Evolutionary conservation across 805 yeast species (phyloP).

Genomic region (Metschnikowia lachancei): DNA sequence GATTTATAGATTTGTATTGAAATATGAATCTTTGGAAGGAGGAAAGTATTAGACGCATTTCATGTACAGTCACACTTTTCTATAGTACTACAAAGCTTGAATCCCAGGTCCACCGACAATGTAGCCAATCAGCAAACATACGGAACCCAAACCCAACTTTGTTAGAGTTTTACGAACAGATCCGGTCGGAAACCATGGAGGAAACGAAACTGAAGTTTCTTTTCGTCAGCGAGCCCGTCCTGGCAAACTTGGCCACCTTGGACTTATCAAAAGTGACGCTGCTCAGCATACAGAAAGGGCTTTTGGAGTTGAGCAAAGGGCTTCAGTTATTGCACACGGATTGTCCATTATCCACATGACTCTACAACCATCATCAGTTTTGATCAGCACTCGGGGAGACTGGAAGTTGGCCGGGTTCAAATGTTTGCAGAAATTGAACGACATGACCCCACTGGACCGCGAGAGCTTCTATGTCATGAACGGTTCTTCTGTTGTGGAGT

Average conservation of each 20-base stretch:
- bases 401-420: constrained; percentile 86
- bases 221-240: constrained; percentile 83
- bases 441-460: constrained; percentile 43
- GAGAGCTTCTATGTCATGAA: constrained; percentile 67
- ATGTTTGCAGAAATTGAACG: constrained; percentile 49
- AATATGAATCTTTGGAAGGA: too few species aligned
- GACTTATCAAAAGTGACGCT: constrained; percentile 51
- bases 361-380: constrained; percentile 71
- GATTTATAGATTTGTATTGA: too few species aligned
- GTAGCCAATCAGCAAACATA: constrained; percentile 30
- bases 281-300: constrained; percentile 74
- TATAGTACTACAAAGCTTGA: too few species aligned
- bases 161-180: constrained; percentile 62
- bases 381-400: constrained; percentile 80
- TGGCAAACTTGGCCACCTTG: constrained; percentile 48
- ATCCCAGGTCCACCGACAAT: constrained; percentile 42
- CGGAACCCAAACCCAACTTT: constrained; percentile 48
- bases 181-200: constrained; percentile 80
- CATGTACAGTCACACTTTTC: too few species aligned
- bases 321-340: constrained; percentile 78
- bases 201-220: constrained; percentile 73
- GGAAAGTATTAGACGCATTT: too few species aligned
- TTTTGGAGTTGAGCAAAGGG: constrained; percentile 73
- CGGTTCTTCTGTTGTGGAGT: constrained; percentile 75
- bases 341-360: constrained; percentile 74